phyloP scores from a whole-genome alignment of 345 rosid genomes.

The Isatis tinctoria region DNA sequence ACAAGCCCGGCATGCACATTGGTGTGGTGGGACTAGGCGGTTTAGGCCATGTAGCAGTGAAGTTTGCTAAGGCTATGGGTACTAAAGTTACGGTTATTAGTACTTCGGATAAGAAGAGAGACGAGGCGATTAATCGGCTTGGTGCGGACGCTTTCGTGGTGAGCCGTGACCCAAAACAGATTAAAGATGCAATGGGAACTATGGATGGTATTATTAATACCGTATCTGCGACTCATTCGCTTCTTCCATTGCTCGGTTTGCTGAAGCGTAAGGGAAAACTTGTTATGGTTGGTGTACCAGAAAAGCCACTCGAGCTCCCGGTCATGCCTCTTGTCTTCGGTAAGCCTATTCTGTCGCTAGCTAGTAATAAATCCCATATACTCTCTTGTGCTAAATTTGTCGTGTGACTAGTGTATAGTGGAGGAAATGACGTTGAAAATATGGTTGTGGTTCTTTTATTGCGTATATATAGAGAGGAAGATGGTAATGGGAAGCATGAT shows the following conservation, averaged over 20 bases:
- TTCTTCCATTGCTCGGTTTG: conserved; percentile 39
- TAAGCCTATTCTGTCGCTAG: conserved; percentile 13
- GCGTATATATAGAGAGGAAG: conserved; percentile 36
- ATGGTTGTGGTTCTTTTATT: neutral
- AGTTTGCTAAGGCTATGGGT: conserved; percentile 66
- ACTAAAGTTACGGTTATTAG: conserved; percentile 66
- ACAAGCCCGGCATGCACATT: conserved; percentile 39
- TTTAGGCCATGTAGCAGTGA: conserved; percentile 64
- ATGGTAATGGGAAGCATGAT: conserved; percentile 37
- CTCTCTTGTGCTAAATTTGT: neutral
- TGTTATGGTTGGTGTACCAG: conserved; percentile 42
- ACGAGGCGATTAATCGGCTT: conserved; percentile 51
- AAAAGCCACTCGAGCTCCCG: conserved; percentile 51
- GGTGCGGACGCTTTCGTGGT: conserved; percentile 59
- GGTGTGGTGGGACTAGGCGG: conserved; percentile 75
- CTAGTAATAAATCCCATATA: neutral
- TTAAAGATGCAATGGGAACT: conserved; percentile 31
- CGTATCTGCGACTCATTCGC: conserved; percentile 39
- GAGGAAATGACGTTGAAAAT: neutral
- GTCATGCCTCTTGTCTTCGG: conserved; percentile 38
- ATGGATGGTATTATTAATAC: conserved; percentile 57
- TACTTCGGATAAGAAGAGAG: conserved; percentile 52
- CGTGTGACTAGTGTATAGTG: neutral
- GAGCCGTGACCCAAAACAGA: conserved; percentile 39
- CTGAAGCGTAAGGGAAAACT: conserved; percentile 41